phyloP scores from a whole-genome alignment of 495 filamentous ascomycete species.

The Penicillium dipodomyicola region DNA sequence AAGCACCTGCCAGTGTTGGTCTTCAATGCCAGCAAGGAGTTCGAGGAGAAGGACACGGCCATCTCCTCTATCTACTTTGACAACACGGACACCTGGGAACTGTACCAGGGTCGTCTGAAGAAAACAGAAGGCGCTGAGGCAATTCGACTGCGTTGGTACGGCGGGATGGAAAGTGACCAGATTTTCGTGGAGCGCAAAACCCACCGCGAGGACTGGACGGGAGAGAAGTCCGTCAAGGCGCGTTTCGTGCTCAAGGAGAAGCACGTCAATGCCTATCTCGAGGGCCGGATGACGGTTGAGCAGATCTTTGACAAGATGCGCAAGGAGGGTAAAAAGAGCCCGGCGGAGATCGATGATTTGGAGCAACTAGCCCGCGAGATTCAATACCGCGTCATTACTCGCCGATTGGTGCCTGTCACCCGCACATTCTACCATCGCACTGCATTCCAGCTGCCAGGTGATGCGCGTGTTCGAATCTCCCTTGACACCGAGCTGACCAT shows the following conservation, averaged over 20 bases:
- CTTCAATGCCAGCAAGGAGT: conserved; percentile 97
- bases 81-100: conserved; percentile 86
- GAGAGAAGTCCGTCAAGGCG: conserved; percentile 97
- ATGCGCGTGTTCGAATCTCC: conserved; percentile 94
- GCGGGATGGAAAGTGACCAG: conserved; percentile 88
- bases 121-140: conserved; percentile 98
- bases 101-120: conserved; percentile 91
- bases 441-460: conserved; percentile 94
- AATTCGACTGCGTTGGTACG: conserved; percentile 95
- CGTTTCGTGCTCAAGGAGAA: conserved; percentile 95
- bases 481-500: conserved; percentile 95
- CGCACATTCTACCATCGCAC: conserved; percentile 97
- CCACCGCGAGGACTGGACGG: conserved; percentile 98
- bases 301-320: conserved; percentile 91
- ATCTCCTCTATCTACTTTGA: conserved; percentile 99
- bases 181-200: conserved; percentile 98
- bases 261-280: conserved; percentile 85
- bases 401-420: conserved; percentile 78
- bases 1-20: conserved; percentile 98
- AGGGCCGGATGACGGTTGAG: conserved; percentile 75
- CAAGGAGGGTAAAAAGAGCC: conserved; percentile 87
- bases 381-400: conserved; percentile 85
- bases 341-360: conserved; percentile 83
- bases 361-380: conserved; percentile 89
- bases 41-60: conserved; percentile 81